Percentiles rank a stretch among this genome's conserved stretches.
These are phyloP conservation scores for Noccaea bulbosa DNA, from an alignment of 345 rosid species.

Conservation along the genomic window DNA sequence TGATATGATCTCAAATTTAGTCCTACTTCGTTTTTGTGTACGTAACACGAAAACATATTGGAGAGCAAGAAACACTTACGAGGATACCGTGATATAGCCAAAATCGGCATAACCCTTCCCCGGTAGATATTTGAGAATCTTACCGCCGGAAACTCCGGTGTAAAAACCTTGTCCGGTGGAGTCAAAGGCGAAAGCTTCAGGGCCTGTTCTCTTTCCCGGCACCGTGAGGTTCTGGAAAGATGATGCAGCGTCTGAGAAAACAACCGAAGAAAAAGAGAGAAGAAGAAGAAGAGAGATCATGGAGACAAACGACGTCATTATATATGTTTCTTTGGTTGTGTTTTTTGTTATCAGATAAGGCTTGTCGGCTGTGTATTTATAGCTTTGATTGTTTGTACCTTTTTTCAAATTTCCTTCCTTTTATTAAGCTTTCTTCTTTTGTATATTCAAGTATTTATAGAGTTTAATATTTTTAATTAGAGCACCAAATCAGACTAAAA, in stretches of 20 bases:
- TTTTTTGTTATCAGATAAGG: conserved; percentile 1
- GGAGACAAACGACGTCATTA: conserved; percentile 33
- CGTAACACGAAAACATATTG: neutral
- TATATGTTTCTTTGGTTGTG: conserved; percentile 26
- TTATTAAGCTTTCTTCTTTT: conserved; percentile 14
- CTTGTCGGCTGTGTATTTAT: conserved; percentile 21
- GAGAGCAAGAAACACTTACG: conserved; percentile 25
- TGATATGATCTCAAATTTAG: too few species aligned
- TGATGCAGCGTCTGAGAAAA: neutral
- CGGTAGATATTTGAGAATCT: conserved; percentile 44
- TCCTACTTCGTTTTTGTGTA: neutral
- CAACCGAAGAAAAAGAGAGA: conserved; percentile 33
- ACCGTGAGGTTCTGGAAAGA: conserved; percentile 36
- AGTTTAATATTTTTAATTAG: conserved; percentile 1
- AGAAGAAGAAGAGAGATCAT: conserved; percentile 24
- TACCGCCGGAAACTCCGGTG: conserved; percentile 52
- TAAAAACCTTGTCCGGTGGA: conserved; percentile 45
- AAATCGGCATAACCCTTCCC: conserved; percentile 35
- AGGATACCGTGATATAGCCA: conserved; percentile 25
- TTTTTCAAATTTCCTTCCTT: conserved; percentile 3
- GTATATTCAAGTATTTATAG: conserved; percentile 3
- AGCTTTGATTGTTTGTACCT: conserved; percentile 11
- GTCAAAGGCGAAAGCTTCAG: conserved; percentile 45
- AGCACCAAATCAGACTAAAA: conserved; percentile 20
- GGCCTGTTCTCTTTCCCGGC: conserved; percentile 38